Conservation (phyloP, 2,329 filamentous ascomycete species). For the Cercospora zeina region DNA sequence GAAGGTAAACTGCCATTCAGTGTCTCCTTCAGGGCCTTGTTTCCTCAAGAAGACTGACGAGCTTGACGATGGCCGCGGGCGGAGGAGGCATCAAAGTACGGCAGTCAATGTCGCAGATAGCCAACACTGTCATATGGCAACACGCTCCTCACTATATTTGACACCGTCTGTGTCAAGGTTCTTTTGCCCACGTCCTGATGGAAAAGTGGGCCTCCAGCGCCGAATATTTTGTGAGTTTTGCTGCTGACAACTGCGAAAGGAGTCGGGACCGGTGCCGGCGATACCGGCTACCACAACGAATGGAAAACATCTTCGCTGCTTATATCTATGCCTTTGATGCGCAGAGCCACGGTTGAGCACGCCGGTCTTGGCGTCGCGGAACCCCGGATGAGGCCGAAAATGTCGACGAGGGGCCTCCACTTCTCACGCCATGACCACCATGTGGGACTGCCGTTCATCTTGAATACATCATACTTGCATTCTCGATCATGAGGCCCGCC, state of each 20-base stretch:
- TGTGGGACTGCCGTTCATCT: not conserved
- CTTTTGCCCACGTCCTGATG: not conserved
- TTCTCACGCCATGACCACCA: constrained; percentile 1
- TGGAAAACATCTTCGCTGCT: not conserved
- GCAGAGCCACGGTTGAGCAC: not conserved
- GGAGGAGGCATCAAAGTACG: not conserved
- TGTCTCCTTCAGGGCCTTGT: not conserved
- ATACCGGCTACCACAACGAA: not conserved
- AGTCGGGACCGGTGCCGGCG: too few species aligned
- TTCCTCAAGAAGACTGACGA: not conserved
- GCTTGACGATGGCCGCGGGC: not conserved
- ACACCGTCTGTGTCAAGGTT: not conserved
- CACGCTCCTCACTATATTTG: not conserved
- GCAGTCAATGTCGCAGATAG: not conserved
- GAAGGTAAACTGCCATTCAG: not conserved
- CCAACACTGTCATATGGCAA: not conserved
- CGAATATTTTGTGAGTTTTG: not conserved
- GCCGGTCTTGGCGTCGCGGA: not conserved
- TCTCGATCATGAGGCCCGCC: not conserved
- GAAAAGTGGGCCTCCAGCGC: not conserved
- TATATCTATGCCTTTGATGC: not conserved
- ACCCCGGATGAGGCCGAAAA: not conserved
- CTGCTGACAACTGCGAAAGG: not conserved
- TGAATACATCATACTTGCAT: not conserved
- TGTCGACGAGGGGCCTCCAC: not conserved